Percentiles rank a stretch among this genome's conserved stretches.
Conservation (phyloP, 2,329 filamentous ascomycete genomes). For the Colletotrichum sp. region DNA sequence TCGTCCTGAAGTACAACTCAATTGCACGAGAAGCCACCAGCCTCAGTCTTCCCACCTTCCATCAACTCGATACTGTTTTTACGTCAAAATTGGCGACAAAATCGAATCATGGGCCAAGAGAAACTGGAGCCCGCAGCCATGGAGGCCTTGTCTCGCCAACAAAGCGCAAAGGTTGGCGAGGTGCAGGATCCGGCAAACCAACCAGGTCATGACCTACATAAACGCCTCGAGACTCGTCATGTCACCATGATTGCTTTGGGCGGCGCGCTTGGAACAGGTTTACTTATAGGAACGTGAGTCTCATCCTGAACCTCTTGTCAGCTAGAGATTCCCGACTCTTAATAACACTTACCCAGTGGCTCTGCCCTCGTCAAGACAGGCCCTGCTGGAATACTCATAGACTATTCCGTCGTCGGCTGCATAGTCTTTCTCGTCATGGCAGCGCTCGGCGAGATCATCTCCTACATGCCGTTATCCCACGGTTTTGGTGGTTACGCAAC, state of each 20-base stretch:
- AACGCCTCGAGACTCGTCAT: constrained; percentile 31
- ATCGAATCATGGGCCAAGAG: not conserved
- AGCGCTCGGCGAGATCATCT: constrained; percentile 38
- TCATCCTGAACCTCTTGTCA: not conserved
- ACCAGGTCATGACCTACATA: constrained; percentile 4
- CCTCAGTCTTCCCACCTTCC: not conserved
- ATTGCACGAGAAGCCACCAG: not conserved
- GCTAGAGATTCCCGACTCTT: not conserved
- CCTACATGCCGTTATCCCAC: constrained; percentile 32
- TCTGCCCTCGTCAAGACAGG: constrained; percentile 53
- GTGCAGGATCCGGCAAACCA: not conserved
- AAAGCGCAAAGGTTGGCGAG: constrained; percentile 2
- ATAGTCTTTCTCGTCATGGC: constrained; percentile 63
- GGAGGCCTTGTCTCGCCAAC: not conserved
- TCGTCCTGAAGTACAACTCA: not conserved
- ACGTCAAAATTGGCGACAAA: not conserved
- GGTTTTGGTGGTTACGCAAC: constrained; percentile 69
- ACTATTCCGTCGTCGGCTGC: constrained; percentile 46
- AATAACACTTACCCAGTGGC: constrained; percentile 29
- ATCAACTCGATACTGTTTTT: not conserved
- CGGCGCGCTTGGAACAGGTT: constrained; percentile 40
- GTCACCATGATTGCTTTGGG: constrained; percentile 42
- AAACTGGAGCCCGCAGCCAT: not conserved
- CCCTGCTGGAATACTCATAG: constrained; percentile 41
- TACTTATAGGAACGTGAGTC: constrained; percentile 52